A percentile compares a stretch with the other conserved stretches of the same genome.
phyloP scores from a whole-genome alignment of 495 filamentous ascomycete genomes.

The Annulohypoxylon maeteangense region DNA sequence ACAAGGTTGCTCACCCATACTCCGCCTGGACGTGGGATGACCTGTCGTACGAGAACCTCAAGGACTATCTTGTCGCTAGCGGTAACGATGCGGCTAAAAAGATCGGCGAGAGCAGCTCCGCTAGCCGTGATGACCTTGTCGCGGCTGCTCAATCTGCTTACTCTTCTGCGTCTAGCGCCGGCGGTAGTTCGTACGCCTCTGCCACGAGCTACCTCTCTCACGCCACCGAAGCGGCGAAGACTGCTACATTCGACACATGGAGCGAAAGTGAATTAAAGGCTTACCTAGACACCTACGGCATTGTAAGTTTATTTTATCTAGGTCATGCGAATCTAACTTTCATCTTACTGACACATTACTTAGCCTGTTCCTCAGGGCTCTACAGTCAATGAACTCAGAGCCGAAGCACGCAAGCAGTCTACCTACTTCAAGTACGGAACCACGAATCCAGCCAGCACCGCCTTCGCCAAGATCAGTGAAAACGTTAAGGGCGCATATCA shows the following conservation, averaged over 20 bases:
- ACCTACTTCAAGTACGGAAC: constrained; percentile 85
- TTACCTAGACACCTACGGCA: constrained; percentile 83
- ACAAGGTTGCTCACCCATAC: constrained; percentile 77
- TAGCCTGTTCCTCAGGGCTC: constrained; percentile 65
- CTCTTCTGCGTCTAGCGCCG: constrained; percentile 71
- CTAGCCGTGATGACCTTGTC: constrained; percentile 77
- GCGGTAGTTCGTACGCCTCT: constrained; percentile 75
- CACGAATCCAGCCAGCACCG: constrained; percentile 68
- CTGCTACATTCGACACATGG: constrained; percentile 80
- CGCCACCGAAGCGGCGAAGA: constrained; percentile 75
- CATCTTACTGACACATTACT: constrained; percentile 58
- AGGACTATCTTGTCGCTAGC: constrained; percentile 70
- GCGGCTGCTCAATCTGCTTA: constrained; percentile 78
- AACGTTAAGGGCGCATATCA: constrained; percentile 61
- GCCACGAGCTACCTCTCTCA: constrained; percentile 77
- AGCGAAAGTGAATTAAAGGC: constrained; percentile 80
- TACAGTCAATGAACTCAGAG: constrained; percentile 68
- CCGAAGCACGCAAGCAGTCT: constrained; percentile 74
- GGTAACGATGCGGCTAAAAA: constrained; percentile 74
- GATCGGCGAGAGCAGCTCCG: constrained; percentile 69
- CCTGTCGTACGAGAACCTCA: constrained; percentile 79
- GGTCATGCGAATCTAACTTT: neutral
- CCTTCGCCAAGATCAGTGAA: constrained; percentile 71
- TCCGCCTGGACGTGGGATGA: constrained; percentile 88
- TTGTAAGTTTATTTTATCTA: constrained; percentile 52